Conservation (phyloP, 805 yeast species). For the Pichia paraexigua region DNA sequence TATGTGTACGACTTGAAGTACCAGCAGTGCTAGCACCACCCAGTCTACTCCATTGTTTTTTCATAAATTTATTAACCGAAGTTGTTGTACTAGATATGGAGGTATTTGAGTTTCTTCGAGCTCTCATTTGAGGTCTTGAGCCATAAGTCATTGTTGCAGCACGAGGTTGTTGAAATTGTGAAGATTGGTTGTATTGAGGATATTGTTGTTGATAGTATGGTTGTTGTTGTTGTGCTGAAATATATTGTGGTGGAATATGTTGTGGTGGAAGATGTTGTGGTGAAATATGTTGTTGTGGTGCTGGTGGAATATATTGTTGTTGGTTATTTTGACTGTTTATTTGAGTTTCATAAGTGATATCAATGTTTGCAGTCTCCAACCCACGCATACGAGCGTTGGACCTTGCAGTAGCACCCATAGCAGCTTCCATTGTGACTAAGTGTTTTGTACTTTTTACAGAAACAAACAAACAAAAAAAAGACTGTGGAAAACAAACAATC, state of each 20-base stretch:
- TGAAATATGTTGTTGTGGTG: conserved; percentile 12
- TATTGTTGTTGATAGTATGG: conserved; percentile 6
- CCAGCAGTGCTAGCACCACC: conserved; percentile 14
- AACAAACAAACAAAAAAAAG: too few species aligned
- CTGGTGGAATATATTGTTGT: conserved; percentile 13
- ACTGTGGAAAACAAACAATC: too few species aligned
- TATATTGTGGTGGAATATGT: conserved; percentile 8
- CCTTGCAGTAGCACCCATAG: conserved; percentile 1
- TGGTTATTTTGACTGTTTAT: conserved; percentile 13
- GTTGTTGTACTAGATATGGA: conserved; percentile 5
- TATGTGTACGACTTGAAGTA: conserved; percentile 18
- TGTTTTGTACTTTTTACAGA: background rate
- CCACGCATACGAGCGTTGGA: background rate
- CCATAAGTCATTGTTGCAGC: background rate
- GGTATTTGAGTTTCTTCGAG: conserved; percentile 9
- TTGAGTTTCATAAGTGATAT: conserved; percentile 36
- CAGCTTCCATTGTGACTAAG: background rate
- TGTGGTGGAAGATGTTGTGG: conserved; percentile 11
- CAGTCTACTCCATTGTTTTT: conserved; percentile 28
- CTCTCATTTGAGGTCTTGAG: background rate
- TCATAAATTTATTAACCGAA: conserved; percentile 35
- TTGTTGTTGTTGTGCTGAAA: conserved; percentile 13
- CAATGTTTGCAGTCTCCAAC: conserved; percentile 33
- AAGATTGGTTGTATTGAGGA: background rate
- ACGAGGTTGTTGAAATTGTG: background rate